phyloP scores from a whole-genome alignment of 176 grass and related monocot genomes.

The Panicum miliaceum region DNA sequence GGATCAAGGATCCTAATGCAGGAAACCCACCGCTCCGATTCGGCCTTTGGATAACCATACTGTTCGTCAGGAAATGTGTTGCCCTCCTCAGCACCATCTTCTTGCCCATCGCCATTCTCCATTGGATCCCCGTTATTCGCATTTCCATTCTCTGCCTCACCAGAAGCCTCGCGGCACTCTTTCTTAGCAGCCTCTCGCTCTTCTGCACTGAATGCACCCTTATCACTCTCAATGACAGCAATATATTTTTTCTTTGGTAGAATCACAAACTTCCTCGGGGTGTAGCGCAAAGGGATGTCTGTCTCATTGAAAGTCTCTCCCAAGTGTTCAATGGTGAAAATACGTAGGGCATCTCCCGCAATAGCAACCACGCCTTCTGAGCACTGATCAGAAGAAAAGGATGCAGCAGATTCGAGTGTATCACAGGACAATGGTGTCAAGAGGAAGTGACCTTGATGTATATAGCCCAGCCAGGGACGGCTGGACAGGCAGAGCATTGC shows the following conservation, averaged over 20 bases:
- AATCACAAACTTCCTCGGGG: slow-evolving; percentile 93
- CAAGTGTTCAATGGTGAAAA: slow-evolving; percentile 90
- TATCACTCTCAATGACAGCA: slow-evolving; percentile 93
- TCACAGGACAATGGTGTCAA: slow-evolving; percentile 93
- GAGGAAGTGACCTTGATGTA: slow-evolving; percentile 98
- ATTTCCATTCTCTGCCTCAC: slow-evolving; percentile 76
- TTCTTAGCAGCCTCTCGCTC: slow-evolving; percentile 87
- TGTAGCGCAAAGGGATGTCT: slow-evolving; percentile 84
- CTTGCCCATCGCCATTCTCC: slow-evolving; percentile 87
- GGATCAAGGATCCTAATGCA: slow-evolving; percentile 99
- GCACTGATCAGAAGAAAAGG: slow-evolving; percentile 97
- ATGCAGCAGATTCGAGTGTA: slow-evolving; percentile 92
- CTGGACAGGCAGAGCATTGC: slow-evolving; percentile 98
- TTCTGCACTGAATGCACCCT: slow-evolving; percentile 87
- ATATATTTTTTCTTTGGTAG: slow-evolving; percentile 85
- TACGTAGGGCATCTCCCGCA: slow-evolving; percentile 84
- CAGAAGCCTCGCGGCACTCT: slow-evolving; percentile 81
- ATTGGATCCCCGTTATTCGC: slow-evolving; percentile 63
- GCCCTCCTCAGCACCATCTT: slow-evolving; percentile 56
- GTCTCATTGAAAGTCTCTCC: slow-evolving; percentile 99
- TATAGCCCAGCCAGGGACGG: slow-evolving; percentile 93
- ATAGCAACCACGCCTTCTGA: slow-evolving; percentile 97
- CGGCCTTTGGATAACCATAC: slow-evolving; percentile 92
- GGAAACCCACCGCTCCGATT: slow-evolving; percentile 92
- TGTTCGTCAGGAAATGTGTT: slow-evolving; percentile 93